A percentile compares a stretch with the other conserved stretches of the same genome.
phyloP scores from a whole-genome alignment of 345 rosid genomes.

The Acer negundo region DNA sequence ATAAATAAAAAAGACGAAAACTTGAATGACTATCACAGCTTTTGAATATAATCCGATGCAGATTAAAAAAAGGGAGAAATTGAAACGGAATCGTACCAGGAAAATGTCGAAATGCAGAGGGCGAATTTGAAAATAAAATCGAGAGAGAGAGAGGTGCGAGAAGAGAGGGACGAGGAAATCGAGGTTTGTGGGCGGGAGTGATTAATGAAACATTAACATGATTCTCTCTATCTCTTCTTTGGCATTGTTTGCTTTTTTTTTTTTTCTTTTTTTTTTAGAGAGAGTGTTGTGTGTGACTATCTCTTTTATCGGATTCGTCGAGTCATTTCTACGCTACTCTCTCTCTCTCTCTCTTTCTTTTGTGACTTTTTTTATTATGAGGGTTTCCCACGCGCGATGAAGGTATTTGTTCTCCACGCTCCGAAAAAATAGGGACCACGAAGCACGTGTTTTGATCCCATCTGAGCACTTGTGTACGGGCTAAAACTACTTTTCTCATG shows the following conservation, averaged over 20 bases:
- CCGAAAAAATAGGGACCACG: too few species aligned
- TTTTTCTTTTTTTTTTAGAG: too few species aligned
- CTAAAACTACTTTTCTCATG: too few species aligned
- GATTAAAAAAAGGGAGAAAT: not conserved
- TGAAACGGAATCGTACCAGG: slow-evolving; percentile 8
- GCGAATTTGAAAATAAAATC: not conserved
- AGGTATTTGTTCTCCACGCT: too few species aligned
- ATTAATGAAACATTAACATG: not conserved
- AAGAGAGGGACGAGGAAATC: not conserved
- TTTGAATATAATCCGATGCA: too few species aligned
- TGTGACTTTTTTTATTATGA: too few species aligned
- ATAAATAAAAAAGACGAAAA: not conserved
- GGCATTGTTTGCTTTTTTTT: too few species aligned
- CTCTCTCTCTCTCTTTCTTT: not conserved
- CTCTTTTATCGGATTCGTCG: slow-evolving; percentile 16
- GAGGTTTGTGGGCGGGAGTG: slow-evolving; percentile 5
- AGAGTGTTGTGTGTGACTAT: too few species aligned
- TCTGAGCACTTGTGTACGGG: too few species aligned
- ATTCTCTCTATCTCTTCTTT: too few species aligned
- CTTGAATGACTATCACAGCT: not conserved
- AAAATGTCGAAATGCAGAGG: not conserved
- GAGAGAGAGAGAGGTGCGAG: not conserved
- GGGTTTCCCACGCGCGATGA: too few species aligned
- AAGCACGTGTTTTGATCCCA: too few species aligned
- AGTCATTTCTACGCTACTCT: slow-evolving; percentile 20